phyloP scores from a whole-genome alignment of 2,329 filamentous ascomycete genomes.

The Blastomyces emzantsi region DNA sequence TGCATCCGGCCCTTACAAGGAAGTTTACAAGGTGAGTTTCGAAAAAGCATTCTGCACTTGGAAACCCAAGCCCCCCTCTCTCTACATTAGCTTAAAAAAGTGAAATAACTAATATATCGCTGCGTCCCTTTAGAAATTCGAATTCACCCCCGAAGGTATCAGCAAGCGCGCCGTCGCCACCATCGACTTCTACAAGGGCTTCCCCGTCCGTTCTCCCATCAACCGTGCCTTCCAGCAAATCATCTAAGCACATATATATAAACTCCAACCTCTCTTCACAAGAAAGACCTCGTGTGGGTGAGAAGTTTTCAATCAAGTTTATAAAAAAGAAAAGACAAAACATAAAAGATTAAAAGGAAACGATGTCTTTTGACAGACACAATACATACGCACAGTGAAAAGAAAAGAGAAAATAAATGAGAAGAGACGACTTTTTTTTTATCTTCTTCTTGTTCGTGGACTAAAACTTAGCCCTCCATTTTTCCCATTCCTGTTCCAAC shows the following conservation, averaged over 20 bases:
- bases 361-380: background rate
- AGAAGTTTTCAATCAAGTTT: background rate
- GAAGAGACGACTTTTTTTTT: background rate
- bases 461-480: background rate
- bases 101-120: background rate
- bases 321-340: background rate
- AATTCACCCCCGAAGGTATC: slow-evolving; percentile 96
- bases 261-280: background rate
- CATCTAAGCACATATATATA: slow-evolving; percentile 51
- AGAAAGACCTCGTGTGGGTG: background rate
- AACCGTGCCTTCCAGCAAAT: slow-evolving; percentile 98
- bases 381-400: background rate
- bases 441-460: background rate
- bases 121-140: slow-evolving; percentile 68
- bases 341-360: background rate
- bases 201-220: slow-evolving; percentile 85
- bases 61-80: background rate
- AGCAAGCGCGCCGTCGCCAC: slow-evolving; percentile 89
- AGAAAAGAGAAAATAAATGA: background rate
- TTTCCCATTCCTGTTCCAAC: background rate
- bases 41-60: background rate
- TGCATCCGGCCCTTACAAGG: slow-evolving; percentile 93
- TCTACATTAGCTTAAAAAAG: background rate
- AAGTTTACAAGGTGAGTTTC: slow-evolving; percentile 75
- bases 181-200: slow-evolving; percentile 95